Evolutionary conservation across 2,329 filamentous ascomycete genomes (phyloP), one percentile per base, ranked within the genome.

Genomic region (Gaeumannomyces tritici): DNA sequence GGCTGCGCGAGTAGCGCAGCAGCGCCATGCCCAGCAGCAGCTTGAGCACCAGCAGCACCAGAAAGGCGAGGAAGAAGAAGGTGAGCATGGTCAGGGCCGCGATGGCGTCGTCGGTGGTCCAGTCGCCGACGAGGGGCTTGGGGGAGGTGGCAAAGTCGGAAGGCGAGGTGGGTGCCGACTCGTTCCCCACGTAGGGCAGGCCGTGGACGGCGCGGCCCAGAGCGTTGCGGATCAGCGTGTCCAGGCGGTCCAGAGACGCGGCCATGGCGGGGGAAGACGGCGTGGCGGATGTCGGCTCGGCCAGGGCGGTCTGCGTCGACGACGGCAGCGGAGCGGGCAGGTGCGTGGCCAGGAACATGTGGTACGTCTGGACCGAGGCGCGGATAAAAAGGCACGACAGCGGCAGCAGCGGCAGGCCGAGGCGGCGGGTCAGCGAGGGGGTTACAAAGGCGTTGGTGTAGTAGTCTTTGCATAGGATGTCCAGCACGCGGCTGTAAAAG

Each of bases 381-480:
- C 96, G 87, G 73, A 99, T 95, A 75, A 99, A 97, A 59, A 99
- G 86, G 68, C 93, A 98, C 1, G 93, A 93, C 0, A 99, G 81
- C 0, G 95, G 95, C 58, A 99, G 89, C 33, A 98, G 88, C 0
- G 95, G 95, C 0, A 99, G 80, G 0, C 95, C 95, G 0, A 99
- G 84, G 24, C 95, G 86, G 63, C 93, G 90, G 4, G 91, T 96
- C 2, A 99, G 79, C 28, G 96, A 93, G 29, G 95, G 93, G 28
- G 96, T 89, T 15, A 88, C 87, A 71, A 99, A 99, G 3, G 93
- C 93, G 72, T 97, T 93, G 0, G 92, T 93, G 72, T 99, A 99
- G 75, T 99, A 99, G 73, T 99, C 95, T 74, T 98, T 98, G 67
- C 92, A 93, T 9, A 99, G 78, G 5, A 99, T 90, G 71, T 99